Evolutionary conservation across 2,329 filamentous ascomycete genomes (phyloP).

Genomic region (Aplosporella prunicola): DNA sequence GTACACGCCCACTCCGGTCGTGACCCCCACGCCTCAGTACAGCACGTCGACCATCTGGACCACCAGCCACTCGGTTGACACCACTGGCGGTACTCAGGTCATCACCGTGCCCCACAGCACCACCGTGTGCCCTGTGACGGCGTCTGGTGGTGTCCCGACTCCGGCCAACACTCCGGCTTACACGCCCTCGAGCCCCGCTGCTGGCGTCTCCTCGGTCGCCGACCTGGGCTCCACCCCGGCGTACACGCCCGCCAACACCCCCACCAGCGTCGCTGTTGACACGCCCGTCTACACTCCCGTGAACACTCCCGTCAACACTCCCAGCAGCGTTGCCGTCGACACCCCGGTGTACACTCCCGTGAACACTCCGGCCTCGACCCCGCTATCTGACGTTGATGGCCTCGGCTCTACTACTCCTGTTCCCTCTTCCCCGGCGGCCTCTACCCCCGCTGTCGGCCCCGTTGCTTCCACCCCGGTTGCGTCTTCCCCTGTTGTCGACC

Average conservation of each 20-base stretch:
- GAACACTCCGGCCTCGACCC: neutral
- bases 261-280: neutral
- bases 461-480: slow-evolving; percentile 6
- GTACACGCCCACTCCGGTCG: neutral
- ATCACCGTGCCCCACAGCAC: slow-evolving; percentile 9
- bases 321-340: too few species aligned
- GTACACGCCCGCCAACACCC: neutral
- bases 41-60: slow-evolving; percentile 10
- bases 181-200: neutral
- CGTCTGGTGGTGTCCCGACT: neutral
- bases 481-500: neutral
- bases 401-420: too few species aligned
- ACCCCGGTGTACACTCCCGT: neutral
- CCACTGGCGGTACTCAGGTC: slow-evolving; percentile 3
- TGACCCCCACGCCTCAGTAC: neutral
- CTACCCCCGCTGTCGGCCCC: neutral
- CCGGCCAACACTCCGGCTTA: neutral
- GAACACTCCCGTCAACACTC: neutral
- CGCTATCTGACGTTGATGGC: too few species aligned
- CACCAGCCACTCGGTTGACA: slow-evolving; percentile 5
- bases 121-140: slow-evolving; percentile 2
- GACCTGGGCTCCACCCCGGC: neutral
- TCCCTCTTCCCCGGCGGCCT: neutral
- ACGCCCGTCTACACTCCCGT: neutral
- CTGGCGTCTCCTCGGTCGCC: neutral